Evolutionary conservation across 1,284 basidiomycete genomes (phyloP).

Genomic region (Cystobasidium slooffiae): DNA sequence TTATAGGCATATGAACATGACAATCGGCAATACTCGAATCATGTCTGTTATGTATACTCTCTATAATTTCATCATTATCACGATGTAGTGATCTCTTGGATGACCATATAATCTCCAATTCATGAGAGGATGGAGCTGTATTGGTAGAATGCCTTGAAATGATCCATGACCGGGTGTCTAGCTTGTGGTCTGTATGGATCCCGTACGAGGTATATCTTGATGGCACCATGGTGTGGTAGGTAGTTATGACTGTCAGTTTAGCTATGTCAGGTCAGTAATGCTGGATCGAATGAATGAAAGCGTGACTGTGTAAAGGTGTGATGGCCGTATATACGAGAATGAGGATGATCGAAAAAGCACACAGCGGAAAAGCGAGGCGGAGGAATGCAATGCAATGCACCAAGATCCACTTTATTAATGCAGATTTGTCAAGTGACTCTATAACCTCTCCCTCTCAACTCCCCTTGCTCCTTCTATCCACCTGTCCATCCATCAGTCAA

Average conservation of each 20-base stretch:
- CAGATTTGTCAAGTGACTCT: too few relatives aligned
- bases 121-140: not conserved
- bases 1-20: constrained; percentile 7
- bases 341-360: too few relatives aligned
- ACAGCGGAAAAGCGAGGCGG: too few relatives aligned
- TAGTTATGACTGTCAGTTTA: not conserved
- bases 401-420: too few relatives aligned
- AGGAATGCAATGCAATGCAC: too few relatives aligned
- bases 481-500: too few relatives aligned
- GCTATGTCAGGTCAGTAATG: too few relatives aligned
- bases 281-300: too few relatives aligned
- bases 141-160: not conserved
- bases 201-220: not conserved
- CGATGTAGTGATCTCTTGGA: constrained; percentile 2
- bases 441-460: too few relatives aligned
- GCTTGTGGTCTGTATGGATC: constrained; percentile 6
- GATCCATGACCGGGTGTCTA: constrained; percentile 4
- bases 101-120: constrained; percentile 3
- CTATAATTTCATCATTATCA: constrained; percentile 1
- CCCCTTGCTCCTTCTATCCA: too few relatives aligned
- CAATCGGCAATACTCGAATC: not conserved
- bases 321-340: too few relatives aligned
- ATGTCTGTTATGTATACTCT: not conserved
- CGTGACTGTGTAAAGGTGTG: too few relatives aligned
- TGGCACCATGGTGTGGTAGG: not conserved